phyloP scores from a whole-genome alignment of 1,139 yeast species.

The Geotrichum cucujoidarum region DNA sequence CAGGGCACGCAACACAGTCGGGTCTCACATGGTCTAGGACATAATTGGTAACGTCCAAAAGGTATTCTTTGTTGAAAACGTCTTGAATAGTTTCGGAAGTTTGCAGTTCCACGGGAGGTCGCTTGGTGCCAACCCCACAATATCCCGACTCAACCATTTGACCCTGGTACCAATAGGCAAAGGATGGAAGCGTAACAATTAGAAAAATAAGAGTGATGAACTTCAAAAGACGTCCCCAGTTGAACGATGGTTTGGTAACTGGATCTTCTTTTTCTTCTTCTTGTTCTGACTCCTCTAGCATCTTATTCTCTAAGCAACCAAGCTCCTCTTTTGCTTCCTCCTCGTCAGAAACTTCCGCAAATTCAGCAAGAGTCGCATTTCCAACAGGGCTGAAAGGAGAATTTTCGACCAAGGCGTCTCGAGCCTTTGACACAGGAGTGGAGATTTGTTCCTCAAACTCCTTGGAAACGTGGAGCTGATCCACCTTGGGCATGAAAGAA shows the following conservation, averaged over 20 bases:
- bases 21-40: slow-evolving; percentile 46
- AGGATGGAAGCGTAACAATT: slow-evolving; percentile 22
- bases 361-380: slow-evolving; percentile 1
- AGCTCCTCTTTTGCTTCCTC: too few species aligned
- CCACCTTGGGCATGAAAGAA: slow-evolving; percentile 31
- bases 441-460: slow-evolving; percentile 23
- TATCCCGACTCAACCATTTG: slow-evolving; percentile 36
- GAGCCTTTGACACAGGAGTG: background rate
- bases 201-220: slow-evolving; percentile 14
- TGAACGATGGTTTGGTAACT: background rate
- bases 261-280: slow-evolving; percentile 19
- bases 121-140: slow-evolving; percentile 34
- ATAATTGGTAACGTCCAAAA: slow-evolving; percentile 24
- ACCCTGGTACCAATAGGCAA: slow-evolving; percentile 33
- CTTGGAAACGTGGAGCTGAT: slow-evolving; percentile 26
- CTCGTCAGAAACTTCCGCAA: slow-evolving; percentile 14
- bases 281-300: slow-evolving; percentile 1
- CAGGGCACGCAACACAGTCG: slow-evolving; percentile 70
- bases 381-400: background rate
- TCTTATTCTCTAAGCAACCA: too few species aligned
- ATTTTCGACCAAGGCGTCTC: background rate
- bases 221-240: background rate
- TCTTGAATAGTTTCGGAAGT: slow-evolving; percentile 12
- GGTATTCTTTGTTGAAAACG: slow-evolving; percentile 18
- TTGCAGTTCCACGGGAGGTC: slow-evolving; percentile 12